Base-by-base conservation (phyloP, 129 eudicot genomes). In the Gnaphalium uliginosum region DNA sequence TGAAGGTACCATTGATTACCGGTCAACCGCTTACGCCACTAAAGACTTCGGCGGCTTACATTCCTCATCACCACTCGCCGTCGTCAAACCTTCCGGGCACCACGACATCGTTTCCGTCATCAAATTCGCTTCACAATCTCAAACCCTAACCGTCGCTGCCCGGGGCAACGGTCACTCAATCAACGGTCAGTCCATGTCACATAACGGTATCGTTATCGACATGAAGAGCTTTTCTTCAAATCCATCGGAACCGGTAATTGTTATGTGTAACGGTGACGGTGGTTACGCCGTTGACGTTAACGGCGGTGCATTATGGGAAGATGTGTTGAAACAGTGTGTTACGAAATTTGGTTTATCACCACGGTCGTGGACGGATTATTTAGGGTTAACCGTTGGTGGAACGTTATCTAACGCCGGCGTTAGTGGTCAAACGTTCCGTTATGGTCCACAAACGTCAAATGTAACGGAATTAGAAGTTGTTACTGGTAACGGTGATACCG, bases 261-360 rank as follows among this genome's bases (percentile, higher is more conserved):
- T 78, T 60, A 74, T 57, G 29, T 32, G 35, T 0, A 62, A 14
- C 21, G 11, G 14, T 6, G 51, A 30, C 26, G 70, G 32, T 75
- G 75, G 84, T 73, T 48, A 17, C 73, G 56, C 63, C 19, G 97
- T 78, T 8, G 96, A 92, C 81, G 98, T 93, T 27, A 73, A 86
- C 67, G 96, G 98, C 8, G 98, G 98, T 21, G 92, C 90, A 72
- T 85, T 90, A 76, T 93, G 98, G 98, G 96, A 85, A 43, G 98
- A 93, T 19, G 96, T 93, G 19, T 73, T 93, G 82, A 63, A 18
- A 58, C 77, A 79, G 48, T 93, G 96, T 83, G 96, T 92, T 41
- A 67, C 37, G 80, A 75, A 60, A 23, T 74, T 68, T 54, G 89
- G 96, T 17, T 65, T 85, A 0, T 85, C 96, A 2, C 98, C 96